Base-by-base conservation (phyloP, 768 basidiomycete species). In the Astraeus odoratus region DNA sequence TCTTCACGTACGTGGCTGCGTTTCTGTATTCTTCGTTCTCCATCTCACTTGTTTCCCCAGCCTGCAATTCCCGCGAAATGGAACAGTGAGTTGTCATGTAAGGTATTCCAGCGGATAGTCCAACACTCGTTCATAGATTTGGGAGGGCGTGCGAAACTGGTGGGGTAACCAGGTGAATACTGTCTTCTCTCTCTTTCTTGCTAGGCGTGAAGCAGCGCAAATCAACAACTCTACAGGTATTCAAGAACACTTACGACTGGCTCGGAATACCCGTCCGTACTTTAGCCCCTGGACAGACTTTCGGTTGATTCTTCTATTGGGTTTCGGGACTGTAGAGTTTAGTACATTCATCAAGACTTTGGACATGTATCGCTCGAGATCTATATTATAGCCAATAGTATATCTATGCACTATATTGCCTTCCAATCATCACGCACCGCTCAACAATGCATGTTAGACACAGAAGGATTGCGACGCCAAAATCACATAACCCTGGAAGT, bases 1-100 rank as follows among this genome's bases (percentile, higher is more conserved):
- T 76, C 60, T 88, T 88, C 60, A 70, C 69, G 81, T 81, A 43
- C 31, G 78, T 67, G 10, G 7, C n/a, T 13, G n/a, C 6, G 37
- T 9, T 34, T 13, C 15, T 5, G 3, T 27, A 4, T 3, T 42
- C 35, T 1, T 8, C 4, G 1, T n/a, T 20, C 24, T 12, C 12
- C 2, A 5, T 4, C 10, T 25, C 27, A 37, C 20, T 49, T 23
- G 29, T n/a, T 23, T 15, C 33, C 19, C 16, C 12, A 61, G 63
- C 20, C 49, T 65, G 2, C 61, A 65, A 45, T 65, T 57, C 24
- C 61, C 63, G 5, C 25, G 3, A 1, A 42, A 42, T 31, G 61
- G 58, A 34, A 47, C 26, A 51, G 63, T 63, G 19, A 53, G 57
- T 26, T 16, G 12, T 6, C 4, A 4, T 8, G 4, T 3, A n/a